phyloP scores from a whole-genome alignment of 169 alveolate genomes.

The Babesia ovis region DNA sequence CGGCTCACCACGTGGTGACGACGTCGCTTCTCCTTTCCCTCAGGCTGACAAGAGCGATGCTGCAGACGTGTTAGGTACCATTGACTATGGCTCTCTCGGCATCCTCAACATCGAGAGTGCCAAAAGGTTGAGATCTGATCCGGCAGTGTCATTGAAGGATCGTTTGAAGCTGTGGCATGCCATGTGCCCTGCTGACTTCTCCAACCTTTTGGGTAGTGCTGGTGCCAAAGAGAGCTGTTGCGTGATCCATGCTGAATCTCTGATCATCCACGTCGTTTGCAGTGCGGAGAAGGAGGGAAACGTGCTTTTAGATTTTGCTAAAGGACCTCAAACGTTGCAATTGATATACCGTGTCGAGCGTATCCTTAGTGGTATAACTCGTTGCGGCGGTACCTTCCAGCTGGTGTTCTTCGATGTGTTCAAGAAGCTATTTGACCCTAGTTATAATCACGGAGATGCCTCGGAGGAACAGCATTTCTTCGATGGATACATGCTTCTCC shows the following conservation, averaged over 20 bases:
- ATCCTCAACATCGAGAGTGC: conserved; percentile 32
- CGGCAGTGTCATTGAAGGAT: conserved; percentile 8
- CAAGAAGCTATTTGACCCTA: conserved; percentile 61
- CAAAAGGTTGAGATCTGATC: conserved; percentile 24
- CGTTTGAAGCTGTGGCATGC: conserved; percentile 67
- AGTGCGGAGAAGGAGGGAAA: conserved; percentile 64
- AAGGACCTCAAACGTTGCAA: conserved; percentile 63
- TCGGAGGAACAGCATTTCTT: conserved; percentile 38
- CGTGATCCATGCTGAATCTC: conserved; percentile 64
- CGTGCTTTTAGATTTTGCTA: conserved; percentile 39
- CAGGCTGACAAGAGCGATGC: not conserved
- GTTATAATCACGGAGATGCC: conserved; percentile 16
- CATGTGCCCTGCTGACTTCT: conserved; percentile 37
- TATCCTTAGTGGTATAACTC: conserved; percentile 6
- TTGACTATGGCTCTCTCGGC: conserved; percentile 47
- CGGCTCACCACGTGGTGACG: conserved; percentile 2
- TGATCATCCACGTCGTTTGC: conserved; percentile 52
- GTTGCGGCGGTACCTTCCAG: conserved; percentile 61
- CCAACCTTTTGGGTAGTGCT: conserved; percentile 31
- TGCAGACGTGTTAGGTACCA: not conserved
- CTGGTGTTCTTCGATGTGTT: conserved; percentile 73
- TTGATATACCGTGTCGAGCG: conserved; percentile 58
- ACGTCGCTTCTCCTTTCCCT: not conserved
- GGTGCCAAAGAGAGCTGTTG: conserved; percentile 58
- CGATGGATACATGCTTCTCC: conserved; percentile 54